Conservation (phyloP, 2,329 filamentous ascomycete species). For the Colletotrichum sp. region DNA sequence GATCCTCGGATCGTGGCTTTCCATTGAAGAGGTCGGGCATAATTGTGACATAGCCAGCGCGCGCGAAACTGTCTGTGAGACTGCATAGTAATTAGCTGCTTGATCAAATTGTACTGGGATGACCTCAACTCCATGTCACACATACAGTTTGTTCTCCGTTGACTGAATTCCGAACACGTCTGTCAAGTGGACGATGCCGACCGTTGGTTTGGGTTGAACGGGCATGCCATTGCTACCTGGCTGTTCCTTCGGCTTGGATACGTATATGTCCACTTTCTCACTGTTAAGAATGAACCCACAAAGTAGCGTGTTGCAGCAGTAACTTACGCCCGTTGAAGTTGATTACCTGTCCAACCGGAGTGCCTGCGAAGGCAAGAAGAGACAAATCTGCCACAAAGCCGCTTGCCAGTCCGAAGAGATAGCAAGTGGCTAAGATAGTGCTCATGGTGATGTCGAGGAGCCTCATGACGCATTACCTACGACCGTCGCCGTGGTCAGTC, state of each 20-base stretch:
- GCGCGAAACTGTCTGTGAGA: conserved; percentile 70
- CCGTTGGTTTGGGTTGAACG: not conserved
- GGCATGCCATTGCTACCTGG: not conserved
- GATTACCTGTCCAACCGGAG: not conserved
- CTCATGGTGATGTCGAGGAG: accelerated
- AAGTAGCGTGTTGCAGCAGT: not conserved
- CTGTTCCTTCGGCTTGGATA: not conserved
- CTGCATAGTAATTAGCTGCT: not conserved
- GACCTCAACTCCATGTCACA: not conserved
- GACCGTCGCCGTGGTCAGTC: not conserved
- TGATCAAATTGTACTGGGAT: not conserved
- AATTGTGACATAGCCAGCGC: conserved; percentile 68
- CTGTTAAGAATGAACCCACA: accelerated
- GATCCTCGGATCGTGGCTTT: conserved; percentile 49
- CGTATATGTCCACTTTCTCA: not conserved
- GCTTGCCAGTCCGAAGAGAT: not conserved
- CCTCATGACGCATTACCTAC: not conserved
- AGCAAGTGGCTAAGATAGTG: not conserved
- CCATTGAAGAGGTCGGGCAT: conserved; percentile 71
- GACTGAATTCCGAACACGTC: conserved; percentile 42
- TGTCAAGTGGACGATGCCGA: conserved; percentile 26
- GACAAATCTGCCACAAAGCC: not conserved
- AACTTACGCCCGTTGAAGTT: not conserved
- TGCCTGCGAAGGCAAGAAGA: conserved; percentile 5
- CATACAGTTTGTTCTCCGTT: conserved; percentile 19